Conservation (phyloP, 352 stramenopile species). For the Phytophthora hibernalis region DNA sequence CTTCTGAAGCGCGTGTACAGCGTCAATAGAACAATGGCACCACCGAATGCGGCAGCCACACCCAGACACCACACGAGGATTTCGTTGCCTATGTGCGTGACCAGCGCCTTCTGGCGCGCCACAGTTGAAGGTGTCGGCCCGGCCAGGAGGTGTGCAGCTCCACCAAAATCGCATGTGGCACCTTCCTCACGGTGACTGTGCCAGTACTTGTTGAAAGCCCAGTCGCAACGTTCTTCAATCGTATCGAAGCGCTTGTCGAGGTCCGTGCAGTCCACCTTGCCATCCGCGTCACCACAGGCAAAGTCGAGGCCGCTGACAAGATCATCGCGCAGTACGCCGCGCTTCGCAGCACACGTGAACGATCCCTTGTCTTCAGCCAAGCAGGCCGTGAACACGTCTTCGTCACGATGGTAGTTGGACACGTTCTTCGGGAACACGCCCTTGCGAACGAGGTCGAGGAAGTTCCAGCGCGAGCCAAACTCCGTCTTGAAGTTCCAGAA, state of each 20-base stretch:
- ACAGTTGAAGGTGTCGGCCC: slow-evolving; percentile 12
- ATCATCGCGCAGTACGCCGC: slow-evolving; percentile 55
- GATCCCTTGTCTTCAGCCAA: slow-evolving; percentile 74
- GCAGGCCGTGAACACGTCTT: slow-evolving; percentile 67
- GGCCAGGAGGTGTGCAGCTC: slow-evolving; percentile 59
- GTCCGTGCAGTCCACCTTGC: slow-evolving; percentile 55
- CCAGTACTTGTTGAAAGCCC: slow-evolving; percentile 66
- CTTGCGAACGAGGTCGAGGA: slow-evolving; percentile 71
- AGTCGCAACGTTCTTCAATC: slow-evolving; percentile 58
- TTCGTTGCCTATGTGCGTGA: slow-evolving; percentile 21
- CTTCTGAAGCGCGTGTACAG: slow-evolving; percentile 23
- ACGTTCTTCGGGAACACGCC: slow-evolving; percentile 79
- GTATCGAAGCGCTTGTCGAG: slow-evolving; percentile 54
- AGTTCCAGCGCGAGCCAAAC: slow-evolving; percentile 91
- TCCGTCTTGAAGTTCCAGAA: slow-evolving; percentile 70
- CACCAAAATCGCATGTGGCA: slow-evolving; percentile 81
- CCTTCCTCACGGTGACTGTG: slow-evolving; percentile 61
- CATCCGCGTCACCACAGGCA: slow-evolving; percentile 53
- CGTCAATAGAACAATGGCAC: slow-evolving; percentile 9
- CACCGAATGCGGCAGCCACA: slow-evolving; percentile 19
- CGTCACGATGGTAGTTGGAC: slow-evolving; percentile 51
- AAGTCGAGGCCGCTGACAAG: slow-evolving; percentile 65
- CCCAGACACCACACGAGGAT: slow-evolving; percentile 31
- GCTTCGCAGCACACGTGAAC: slow-evolving; percentile 72
- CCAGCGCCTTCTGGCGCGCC: slow-evolving; percentile 25